phyloP scores from a whole-genome alignment of 2,329 filamentous ascomycete species.

The Ilyonectria destructans region DNA sequence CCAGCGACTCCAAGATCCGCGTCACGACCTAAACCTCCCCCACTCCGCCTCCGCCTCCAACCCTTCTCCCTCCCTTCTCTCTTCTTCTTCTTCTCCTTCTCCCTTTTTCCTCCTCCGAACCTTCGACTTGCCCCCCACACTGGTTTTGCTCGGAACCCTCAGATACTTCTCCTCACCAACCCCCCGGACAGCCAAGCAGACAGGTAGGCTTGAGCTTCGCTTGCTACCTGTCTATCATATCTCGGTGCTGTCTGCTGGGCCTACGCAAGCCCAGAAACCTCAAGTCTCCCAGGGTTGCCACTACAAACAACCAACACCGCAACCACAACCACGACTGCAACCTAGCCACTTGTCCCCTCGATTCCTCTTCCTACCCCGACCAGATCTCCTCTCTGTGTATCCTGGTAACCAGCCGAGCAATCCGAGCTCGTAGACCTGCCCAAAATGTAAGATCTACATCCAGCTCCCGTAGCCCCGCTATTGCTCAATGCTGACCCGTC shows the following conservation, averaged over 20 bases:
- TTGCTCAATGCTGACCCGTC: slow-evolving; percentile 37
- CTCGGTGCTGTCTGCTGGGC: slow-evolving; percentile 1
- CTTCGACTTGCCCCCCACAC: slow-evolving; percentile 17
- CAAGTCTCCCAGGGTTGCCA: no score
- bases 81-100: slow-evolving; percentile 9
- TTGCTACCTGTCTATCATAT: slow-evolving; percentile 3
- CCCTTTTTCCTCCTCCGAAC: slow-evolving; percentile 27
- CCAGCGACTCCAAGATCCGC: slow-evolving; percentile 30
- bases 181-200: slow-evolving; percentile 10
- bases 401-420: slow-evolving; percentile 8
- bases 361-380: not conserved
- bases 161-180: not conserved
- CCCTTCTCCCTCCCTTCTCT: slow-evolving; percentile 6
- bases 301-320: not conserved
- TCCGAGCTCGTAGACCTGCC: slow-evolving; percentile 6
- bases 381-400: not conserved
- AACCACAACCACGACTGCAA: not conserved
- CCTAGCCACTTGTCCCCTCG: slow-evolving; percentile 14
- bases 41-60: slow-evolving; percentile 14
- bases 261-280: not conserved
- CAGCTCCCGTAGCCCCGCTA: slow-evolving; percentile 15
- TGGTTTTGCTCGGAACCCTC: not conserved
- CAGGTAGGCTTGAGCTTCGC: slow-evolving; percentile 7
- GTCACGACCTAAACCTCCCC: slow-evolving; percentile 27
- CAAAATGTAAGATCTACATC: slow-evolving; percentile 43